Percentiles rank a stretch among this genome's conserved stretches.
phyloP scores from a whole-genome alignment of 345 rosid species.

The Lepidium didymum region DNA sequence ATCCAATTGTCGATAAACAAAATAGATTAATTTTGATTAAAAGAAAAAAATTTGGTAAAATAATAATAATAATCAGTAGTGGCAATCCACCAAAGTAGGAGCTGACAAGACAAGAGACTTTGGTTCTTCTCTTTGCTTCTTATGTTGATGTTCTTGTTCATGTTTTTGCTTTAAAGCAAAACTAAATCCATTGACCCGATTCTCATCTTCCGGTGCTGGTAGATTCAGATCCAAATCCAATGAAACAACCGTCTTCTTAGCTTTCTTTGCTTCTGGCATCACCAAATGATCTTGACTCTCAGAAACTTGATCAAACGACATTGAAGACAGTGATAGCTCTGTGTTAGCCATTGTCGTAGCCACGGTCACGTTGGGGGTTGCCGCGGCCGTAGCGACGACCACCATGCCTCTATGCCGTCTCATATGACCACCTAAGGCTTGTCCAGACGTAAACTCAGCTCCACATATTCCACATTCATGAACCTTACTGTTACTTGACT shows the following conservation, averaged over 20 bases:
- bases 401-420: slow-evolving; percentile 64
- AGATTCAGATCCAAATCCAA: slow-evolving; percentile 89
- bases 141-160: slow-evolving; percentile 33
- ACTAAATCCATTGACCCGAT: slow-evolving; percentile 30
- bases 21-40: no score
- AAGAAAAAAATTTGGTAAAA: no score
- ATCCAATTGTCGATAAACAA: no score
- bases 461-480: slow-evolving; percentile 92
- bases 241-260: slow-evolving; percentile 40
- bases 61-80: slow-evolving; percentile 43
- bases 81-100: slow-evolving; percentile 88
- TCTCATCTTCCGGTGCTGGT: slow-evolving; percentile 84
- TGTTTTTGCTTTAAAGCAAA: slow-evolving; percentile 55
- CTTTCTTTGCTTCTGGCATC: slow-evolving; percentile 17
- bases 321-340: slow-evolving; percentile 36
- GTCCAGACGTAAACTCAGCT: slow-evolving; percentile 83
- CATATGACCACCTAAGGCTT: slow-evolving; percentile 98
- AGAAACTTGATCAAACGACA: slow-evolving; percentile 36
- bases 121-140: slow-evolving; percentile 26
- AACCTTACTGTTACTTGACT: slow-evolving; percentile 39
- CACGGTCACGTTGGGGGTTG: slow-evolving; percentile 7
- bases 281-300: slow-evolving; percentile 34
- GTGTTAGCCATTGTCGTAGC: slow-evolving; percentile 25
- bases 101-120: slow-evolving; percentile 50
- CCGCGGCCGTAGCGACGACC: neutral